Conservation (phyloP, 345 rosid genomes). For the Moringa oleifera region DNA sequence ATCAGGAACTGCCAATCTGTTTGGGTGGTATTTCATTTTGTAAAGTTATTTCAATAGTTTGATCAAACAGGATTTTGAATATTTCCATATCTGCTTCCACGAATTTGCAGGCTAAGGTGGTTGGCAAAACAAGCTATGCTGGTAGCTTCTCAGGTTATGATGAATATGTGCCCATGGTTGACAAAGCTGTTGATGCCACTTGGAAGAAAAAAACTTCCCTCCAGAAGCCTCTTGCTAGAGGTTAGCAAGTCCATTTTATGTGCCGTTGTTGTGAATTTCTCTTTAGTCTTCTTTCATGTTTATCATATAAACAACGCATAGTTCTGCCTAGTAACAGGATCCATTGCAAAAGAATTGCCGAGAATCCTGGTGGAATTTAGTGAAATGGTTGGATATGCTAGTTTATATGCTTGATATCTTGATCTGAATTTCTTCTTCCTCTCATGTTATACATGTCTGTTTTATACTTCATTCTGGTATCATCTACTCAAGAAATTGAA, state of each 20-base stretch:
- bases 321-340: too few relatives aligned
- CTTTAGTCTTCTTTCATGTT: background rate
- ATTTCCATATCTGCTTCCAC: slow-evolving; percentile 10
- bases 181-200: slow-evolving; percentile 85
- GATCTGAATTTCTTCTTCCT: background rate
- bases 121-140: slow-evolving; percentile 58
- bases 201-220: slow-evolving; percentile 68
- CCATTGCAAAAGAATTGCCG: too few relatives aligned
- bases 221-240: slow-evolving; percentile 51
- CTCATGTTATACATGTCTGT: background rate
- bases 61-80: background rate
- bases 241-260: slow-evolving; percentile 25
- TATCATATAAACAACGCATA: background rate
- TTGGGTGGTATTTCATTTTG: background rate
- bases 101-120: slow-evolving; percentile 53
- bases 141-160: slow-evolving; percentile 83
- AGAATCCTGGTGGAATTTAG: background rate
- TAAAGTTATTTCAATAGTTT: background rate
- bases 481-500: slow-evolving; percentile 16
- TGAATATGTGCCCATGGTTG: slow-evolving; percentile 98
- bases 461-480: background rate
- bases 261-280: background rate
- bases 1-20: background rate
- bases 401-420: background rate
- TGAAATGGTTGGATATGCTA: background rate